Conservation (phyloP, 345 rosid genomes). For the Aethionema arabicum region DNA sequence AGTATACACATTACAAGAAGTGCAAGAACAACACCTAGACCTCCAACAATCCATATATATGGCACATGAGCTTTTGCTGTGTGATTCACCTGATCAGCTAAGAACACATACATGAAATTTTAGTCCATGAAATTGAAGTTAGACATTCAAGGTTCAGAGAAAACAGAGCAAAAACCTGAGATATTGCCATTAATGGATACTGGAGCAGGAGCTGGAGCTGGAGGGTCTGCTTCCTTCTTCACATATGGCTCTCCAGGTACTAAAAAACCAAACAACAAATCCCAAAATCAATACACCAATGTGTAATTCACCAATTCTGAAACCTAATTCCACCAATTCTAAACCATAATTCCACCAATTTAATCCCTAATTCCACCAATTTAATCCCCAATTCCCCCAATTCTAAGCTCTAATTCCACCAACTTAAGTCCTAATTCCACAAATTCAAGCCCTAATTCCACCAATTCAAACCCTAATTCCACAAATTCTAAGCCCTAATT, state of each 20-base stretch:
- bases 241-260: slow-evolving; percentile 91
- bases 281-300: not conserved
- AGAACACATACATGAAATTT: slow-evolving; percentile 1
- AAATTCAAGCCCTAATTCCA: too few species aligned
- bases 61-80: slow-evolving; percentile 51
- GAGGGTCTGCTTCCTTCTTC: slow-evolving; percentile 41
- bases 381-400: too few species aligned
- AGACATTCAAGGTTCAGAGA: not conserved
- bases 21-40: slow-evolving; percentile 64
- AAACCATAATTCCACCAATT: too few species aligned
- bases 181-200: slow-evolving; percentile 42
- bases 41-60: slow-evolving; percentile 83
- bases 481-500: not conserved
- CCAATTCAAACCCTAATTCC: not conserved
- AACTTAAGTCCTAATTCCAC: too few species aligned
- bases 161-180: slow-evolving; percentile 48
- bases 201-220: slow-evolving; percentile 63
- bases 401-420: too few species aligned
- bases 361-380: too few species aligned
- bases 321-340: too few species aligned
- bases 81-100: slow-evolving; percentile 52
- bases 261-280: slow-evolving; percentile 33
- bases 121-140: slow-evolving; percentile 25
- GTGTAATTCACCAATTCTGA: not conserved
- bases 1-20: slow-evolving; percentile 51